Evolutionary conservation across 2,329 filamentous ascomycete genomes (phyloP).

Genomic region (Raffaelea albimanens): DNA sequence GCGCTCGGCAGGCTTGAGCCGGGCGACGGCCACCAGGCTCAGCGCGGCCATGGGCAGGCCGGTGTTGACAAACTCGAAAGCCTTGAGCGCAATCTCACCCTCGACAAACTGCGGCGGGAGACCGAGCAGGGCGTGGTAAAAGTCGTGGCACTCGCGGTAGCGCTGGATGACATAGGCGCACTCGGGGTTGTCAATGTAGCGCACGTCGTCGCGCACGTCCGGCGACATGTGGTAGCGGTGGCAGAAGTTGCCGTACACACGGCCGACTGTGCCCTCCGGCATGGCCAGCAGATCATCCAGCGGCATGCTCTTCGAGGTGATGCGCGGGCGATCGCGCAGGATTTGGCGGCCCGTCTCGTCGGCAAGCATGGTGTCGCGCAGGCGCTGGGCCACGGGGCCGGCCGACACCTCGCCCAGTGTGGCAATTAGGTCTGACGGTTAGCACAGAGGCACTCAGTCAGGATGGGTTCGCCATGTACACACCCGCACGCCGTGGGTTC

Average conservation of each 20-base stretch:
- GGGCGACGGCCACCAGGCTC: conserved; percentile 75
- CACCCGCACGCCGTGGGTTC: conserved; percentile 73
- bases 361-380: conserved; percentile 84
- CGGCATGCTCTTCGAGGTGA: conserved; percentile 64
- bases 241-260: conserved; percentile 81
- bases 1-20: conserved; percentile 74
- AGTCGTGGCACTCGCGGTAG: conserved; percentile 95
- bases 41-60: conserved; percentile 90
- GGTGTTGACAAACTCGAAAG: conserved; percentile 94
- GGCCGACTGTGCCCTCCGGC: conserved; percentile 65
- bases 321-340: conserved; percentile 78
- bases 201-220: conserved; percentile 72
- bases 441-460: background rate
- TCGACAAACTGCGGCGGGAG: conserved; percentile 87
- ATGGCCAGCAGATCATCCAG: conserved; percentile 63
- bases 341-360: conserved; percentile 80
- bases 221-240: conserved; percentile 88
- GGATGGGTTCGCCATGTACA: background rate
- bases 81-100: conserved; percentile 94
- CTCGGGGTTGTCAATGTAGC: conserved; percentile 90
- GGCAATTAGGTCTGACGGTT: conserved; percentile 70
- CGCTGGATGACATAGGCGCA: conserved; percentile 98
- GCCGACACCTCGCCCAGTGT: conserved; percentile 90
- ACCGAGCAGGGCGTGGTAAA: conserved; percentile 91
- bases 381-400: conserved; percentile 84